phyloP scores from a whole-genome alignment of 176 grass and related monocot species.

The Alopecurus myosuroides region DNA sequence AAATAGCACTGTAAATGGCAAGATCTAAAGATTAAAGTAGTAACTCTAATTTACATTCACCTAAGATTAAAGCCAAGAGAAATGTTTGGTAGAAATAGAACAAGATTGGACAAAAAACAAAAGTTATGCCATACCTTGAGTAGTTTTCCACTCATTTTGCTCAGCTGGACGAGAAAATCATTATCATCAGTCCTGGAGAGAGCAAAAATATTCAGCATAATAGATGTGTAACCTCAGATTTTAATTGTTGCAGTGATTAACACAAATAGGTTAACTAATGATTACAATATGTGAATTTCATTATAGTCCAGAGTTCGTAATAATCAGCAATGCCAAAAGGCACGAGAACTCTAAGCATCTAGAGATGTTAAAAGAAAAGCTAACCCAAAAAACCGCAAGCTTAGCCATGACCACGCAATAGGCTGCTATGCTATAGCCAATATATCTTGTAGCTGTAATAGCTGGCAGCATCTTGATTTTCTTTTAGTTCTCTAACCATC shows the following conservation, averaged over 20 bases:
- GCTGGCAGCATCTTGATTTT: neutral
- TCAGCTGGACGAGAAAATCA: constrained; percentile 84
- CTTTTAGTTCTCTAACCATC: neutral
- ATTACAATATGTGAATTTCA: neutral
- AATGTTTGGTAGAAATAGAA: neutral
- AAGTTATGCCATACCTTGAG: constrained; percentile 57
- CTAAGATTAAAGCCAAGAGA: neutral
- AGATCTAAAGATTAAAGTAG: neutral
- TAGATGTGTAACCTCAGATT: neutral
- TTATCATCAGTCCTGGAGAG: constrained; percentile 71
- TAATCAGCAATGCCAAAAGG: neutral
- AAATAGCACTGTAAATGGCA: neutral
- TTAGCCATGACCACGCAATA: neutral
- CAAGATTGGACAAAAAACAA: neutral
- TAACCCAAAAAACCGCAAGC: neutral
- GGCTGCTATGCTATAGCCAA: neutral
- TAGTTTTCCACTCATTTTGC: constrained; percentile 79
- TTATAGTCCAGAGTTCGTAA: neutral
- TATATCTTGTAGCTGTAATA: neutral
- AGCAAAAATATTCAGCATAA: constrained; percentile 18
- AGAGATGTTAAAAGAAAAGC: neutral
- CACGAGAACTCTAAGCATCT: neutral
- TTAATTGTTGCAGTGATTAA: neutral
- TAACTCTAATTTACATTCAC: neutral
- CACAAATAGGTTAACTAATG: neutral